Percentiles rank a stretch among this genome's conserved stretches.
Conservation (phyloP, 2,329 filamentous ascomycete species). For the Hymenoscyphus scutula region DNA sequence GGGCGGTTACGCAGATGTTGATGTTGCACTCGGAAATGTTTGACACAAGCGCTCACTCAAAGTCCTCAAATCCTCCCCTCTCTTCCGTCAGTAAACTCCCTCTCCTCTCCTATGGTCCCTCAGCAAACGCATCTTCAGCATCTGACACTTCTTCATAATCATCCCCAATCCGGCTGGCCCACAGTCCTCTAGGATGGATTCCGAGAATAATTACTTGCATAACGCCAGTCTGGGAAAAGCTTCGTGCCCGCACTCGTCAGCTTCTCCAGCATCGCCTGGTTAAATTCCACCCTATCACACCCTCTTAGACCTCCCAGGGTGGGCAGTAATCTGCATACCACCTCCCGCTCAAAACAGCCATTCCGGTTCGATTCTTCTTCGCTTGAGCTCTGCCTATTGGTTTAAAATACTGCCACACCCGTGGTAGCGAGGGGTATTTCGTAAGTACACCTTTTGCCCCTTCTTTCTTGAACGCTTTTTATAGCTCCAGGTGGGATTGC, state of each 20-base stretch:
- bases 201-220: slow-evolving; percentile 13
- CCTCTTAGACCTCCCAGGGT: not conserved
- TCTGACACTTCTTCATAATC: slow-evolving; percentile 1
- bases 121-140: not conserved
- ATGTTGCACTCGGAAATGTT: not conserved
- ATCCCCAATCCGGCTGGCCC: not conserved
- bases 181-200: not conserved
- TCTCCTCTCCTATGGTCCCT: too few relatives aligned
- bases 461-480: slow-evolving; percentile 5
- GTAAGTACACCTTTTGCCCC: not conserved
- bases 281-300: not conserved
- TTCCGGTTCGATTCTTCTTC: not conserved
- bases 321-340: not conserved
- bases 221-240: not conserved
- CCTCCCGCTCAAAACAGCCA: not conserved
- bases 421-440: slow-evolving; percentile 1
- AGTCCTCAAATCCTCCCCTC: not conserved
- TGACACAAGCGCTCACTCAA: not conserved
- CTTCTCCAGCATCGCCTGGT: slow-evolving; percentile 10
- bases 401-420: not conserved
- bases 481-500: not conserved
- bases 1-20: not conserved
- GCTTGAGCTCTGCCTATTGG: not conserved
- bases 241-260: slow-evolving; percentile 1
- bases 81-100: not conserved